Evolutionary conservation across 2,329 filamentous ascomycete genomes (phyloP), one percentile per base, ranked within the genome.

Genomic region (Aureobasidium pullulans): DNA sequence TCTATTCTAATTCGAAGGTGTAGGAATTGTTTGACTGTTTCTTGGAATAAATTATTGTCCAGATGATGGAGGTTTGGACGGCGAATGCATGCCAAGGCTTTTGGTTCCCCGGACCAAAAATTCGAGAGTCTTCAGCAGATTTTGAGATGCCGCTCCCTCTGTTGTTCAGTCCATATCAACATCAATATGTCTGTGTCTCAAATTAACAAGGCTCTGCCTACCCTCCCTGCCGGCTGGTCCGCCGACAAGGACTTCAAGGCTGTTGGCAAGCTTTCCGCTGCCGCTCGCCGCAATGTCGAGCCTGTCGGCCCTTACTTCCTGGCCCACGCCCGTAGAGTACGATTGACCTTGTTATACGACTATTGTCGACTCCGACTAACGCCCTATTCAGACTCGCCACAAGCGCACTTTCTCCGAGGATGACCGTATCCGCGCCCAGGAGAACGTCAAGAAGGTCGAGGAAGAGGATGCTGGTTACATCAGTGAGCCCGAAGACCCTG

Each of bases 331-430:
- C 92, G 94, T 72, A 89, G 94, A 76, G 54, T 57, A 48, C 23
- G 43, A 13, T 32, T 19, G 32, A 90, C 69, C 59, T 64, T 84
- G 78, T 9, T 6, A 16, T 16, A 40, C 1, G 7, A 9, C n/a
- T 9, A 40, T 39, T 28, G 1, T 10, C 7, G 8, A 39, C 6
- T 2, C 5, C 34, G n/a, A 40, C 54, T 57, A 23, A 57, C 43
- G 8, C 4, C 1, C 4, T 1, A 1, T 32, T 3, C 34, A 57
- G 54, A 84, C 83, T 77, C 88, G 92, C 65, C 92, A 97, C 78
- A 90, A 96, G 81, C 91, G 94, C 71, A 99, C 94, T 54, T 99
- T 99, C 78, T 96, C 90, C 70, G 93, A 99, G 78, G 94, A 99
- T 77, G 94, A 99, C 75, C 89, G 92, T 66, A 95, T 99, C 72